Conservation (phyloP, 1,284 basidiomycete genomes). For the Ustilago bromivora region DNA sequence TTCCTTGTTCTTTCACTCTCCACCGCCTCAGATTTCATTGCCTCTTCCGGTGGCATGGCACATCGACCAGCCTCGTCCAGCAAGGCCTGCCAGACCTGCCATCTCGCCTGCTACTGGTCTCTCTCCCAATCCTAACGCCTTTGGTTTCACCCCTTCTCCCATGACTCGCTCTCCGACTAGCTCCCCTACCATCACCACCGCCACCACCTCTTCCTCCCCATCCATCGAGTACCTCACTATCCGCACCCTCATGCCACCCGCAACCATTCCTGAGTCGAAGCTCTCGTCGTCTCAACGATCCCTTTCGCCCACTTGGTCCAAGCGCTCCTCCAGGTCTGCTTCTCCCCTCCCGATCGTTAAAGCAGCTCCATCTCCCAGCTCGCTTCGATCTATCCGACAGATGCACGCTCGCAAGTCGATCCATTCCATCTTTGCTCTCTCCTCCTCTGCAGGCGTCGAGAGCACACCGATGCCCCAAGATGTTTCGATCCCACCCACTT, state of each 20-base stretch:
- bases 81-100: constrained; percentile 14
- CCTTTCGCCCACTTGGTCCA: constrained; percentile 16
- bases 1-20: constrained; percentile 23
- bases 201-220: constrained; percentile 8
- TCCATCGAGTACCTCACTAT: constrained; percentile 1
- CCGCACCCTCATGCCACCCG: constrained; percentile 21
- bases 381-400: constrained; percentile 39
- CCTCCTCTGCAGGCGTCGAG: constrained; percentile 3
- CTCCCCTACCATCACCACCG: constrained; percentile 16
- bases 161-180: constrained; percentile 19
- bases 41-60: constrained; percentile 8
- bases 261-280: constrained; percentile 3
- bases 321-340: constrained; percentile 14
- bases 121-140: constrained; percentile 17
- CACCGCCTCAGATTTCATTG: constrained; percentile 14
- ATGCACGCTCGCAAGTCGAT: constrained; percentile 35
- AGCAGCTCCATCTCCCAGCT: constrained; percentile 15
- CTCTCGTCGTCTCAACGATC: constrained; percentile 12
- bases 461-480: not conserved
- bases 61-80: constrained; percentile 9
- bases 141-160: constrained; percentile 9
- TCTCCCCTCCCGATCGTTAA: constrained; percentile 8
- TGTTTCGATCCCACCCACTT: not conserved
- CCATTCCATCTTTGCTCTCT: constrained; percentile 15
- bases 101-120: constrained; percentile 12